phyloP scores from a whole-genome alignment of 306 rosid genomes.

The Cucurbita maxima region DNA sequence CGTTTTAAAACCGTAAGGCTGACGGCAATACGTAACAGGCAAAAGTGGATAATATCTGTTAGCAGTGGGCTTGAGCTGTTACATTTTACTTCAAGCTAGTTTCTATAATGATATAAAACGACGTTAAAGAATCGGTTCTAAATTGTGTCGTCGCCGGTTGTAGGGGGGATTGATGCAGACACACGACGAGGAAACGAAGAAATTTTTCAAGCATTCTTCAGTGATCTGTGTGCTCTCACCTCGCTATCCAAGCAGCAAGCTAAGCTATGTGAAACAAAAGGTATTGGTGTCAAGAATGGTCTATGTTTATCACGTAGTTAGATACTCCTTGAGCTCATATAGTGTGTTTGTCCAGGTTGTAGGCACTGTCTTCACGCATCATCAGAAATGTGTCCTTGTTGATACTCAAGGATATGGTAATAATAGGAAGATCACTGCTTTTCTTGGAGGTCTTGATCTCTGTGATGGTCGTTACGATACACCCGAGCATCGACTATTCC shows the following conservation, averaged over 20 bases:
- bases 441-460: slow-evolving; percentile 86
- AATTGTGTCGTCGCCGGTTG: slow-evolving; percentile 15
- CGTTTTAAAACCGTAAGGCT: too few species aligned
- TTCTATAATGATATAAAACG: neutral
- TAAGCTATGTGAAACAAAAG: slow-evolving; percentile 62
- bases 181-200: slow-evolving; percentile 78
- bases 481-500: slow-evolving; percentile 80
- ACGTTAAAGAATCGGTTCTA: slow-evolving; percentile 2
- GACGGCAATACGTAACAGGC: too few species aligned
- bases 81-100: too few species aligned
- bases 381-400: slow-evolving; percentile 84
- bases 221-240: slow-evolving; percentile 76
- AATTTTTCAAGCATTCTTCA: slow-evolving; percentile 84
- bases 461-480: slow-evolving; percentile 99
- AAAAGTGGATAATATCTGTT: too few species aligned
- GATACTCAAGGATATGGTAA: slow-evolving; percentile 77
- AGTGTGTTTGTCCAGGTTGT: slow-evolving; percentile 46
- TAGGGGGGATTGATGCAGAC: slow-evolving; percentile 80
- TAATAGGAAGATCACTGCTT: slow-evolving; percentile 66
- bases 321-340: neutral
- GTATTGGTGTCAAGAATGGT: slow-evolving; percentile 1
- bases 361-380: slow-evolving; percentile 83
- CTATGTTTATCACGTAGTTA: neutral
- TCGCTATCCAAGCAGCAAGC: slow-evolving; percentile 68
- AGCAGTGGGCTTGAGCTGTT: too few species aligned